Base-by-base conservation (phyloP, 192 early-diverging fungal species). In the Backusella circina region DNA sequence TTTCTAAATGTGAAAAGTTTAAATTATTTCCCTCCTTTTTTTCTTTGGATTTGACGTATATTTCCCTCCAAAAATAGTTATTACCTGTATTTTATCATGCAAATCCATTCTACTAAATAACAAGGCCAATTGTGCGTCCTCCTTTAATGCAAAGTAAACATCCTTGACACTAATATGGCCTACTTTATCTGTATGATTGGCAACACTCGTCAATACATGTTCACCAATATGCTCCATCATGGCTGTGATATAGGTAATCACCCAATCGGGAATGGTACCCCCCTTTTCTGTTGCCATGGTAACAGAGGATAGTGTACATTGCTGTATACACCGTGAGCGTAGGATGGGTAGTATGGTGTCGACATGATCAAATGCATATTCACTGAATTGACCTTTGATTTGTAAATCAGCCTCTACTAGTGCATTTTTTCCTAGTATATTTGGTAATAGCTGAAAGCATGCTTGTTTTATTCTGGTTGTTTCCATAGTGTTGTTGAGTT, bases 361-460 rank as follows among this genome's bases (percentile, higher is more conserved):
- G n/a, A 71, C 77, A 71, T 77, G 70, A n/a, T 77, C 73, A 28
- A 79, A 68, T 32, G 79, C 80, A 33, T 84, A 85, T 36, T 77
- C 80, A 65, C 85, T 83, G 0, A 81, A 70, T 77, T 85, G 86
- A 13, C 79, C 82, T 70, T 89, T 89, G 3, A 87, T 77, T 70
- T 89, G 86, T 10, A 89, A 75, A 66, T 89, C 88, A 9, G 88
- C 86, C 71, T 89, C 88, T 10, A 86, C 83, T 50, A 89, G 83
- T 26, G 88, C 85, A 70, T 88, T 86, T 74, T 89, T 89, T 33
- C 88, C 88, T 1, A 89, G 85, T 1, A 80, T 81, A 16, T 86
- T 82, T 8, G 88, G 85, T 67, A 89, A 77, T 21, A 84, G 76
- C 32, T 79, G 74, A 31, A 79, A 77, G 18, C 86, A 83, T 1